Conservation (phyloP, 2,329 filamentous ascomycete genomes). For the Colletotrichum sp. region DNA sequence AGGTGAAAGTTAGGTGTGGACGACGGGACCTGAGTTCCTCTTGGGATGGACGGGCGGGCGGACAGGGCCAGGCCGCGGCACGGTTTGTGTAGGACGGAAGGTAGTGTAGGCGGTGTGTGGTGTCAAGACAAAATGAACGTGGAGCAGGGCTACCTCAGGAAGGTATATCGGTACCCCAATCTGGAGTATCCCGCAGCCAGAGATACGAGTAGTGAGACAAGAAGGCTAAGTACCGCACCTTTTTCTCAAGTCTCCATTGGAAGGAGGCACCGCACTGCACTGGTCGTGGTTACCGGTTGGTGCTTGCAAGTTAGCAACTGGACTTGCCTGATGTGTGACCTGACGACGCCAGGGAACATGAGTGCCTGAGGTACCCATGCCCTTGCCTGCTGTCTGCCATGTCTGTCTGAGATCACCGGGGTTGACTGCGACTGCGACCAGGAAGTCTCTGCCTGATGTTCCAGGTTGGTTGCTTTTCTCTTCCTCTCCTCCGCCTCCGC, state of each 20-base stretch:
- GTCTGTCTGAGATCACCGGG: neutral
- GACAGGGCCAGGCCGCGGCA: neutral
- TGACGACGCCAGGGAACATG: neutral
- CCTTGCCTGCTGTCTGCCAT: neutral
- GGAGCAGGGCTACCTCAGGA: neutral
- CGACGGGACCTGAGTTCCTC: neutral
- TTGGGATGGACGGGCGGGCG: neutral
- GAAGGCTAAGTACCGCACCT: neutral
- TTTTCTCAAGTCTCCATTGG: neutral
- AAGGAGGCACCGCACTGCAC: neutral
- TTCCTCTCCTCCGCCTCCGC: neutral
- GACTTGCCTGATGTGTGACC: neutral
- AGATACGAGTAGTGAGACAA: neutral
- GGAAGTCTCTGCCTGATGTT: neutral
- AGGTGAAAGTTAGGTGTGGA: neutral
- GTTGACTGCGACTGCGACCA: neutral
- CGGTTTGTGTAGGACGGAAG: neutral
- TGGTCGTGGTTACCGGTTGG: neutral
- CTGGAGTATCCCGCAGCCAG: neutral
- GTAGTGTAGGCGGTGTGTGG: neutral
- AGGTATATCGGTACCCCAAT: fast-evolving
- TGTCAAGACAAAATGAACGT: neutral
- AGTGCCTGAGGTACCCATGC: neutral
- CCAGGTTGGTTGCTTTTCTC: neutral
- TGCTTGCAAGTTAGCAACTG: neutral